These are phyloP conservation scores for Phytopythium vexans DNA, from an alignment of 352 stramenopile genomes.

Conservation along the genomic window DNA sequence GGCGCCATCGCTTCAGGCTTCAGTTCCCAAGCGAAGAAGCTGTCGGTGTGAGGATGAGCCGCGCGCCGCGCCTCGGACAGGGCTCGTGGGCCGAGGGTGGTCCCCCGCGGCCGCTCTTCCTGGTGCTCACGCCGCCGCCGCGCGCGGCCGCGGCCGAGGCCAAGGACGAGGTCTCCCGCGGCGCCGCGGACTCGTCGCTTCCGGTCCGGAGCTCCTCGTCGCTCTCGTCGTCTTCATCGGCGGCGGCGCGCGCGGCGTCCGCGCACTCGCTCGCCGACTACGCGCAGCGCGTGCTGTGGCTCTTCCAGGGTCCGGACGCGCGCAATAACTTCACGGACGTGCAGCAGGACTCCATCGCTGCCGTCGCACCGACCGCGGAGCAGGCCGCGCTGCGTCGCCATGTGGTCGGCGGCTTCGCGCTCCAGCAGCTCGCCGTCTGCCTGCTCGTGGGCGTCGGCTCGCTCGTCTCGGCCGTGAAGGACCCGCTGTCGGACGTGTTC, in stretches of 20 bases:
- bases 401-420: slow-evolving; percentile 3
- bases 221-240: background rate
- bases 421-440: slow-evolving; percentile 4
- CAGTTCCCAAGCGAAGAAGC: too few relatives aligned
- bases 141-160: background rate
- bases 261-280: slow-evolving; percentile 5
- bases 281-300: slow-evolving; percentile 2
- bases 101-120: background rate
- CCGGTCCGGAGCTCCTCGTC: background rate
- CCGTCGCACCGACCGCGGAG: background rate
- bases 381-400: slow-evolving; percentile 3
- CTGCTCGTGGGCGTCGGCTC: slow-evolving; percentile 1
- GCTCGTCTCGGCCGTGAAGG: background rate
- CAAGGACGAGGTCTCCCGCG: slow-evolving; percentile 3
- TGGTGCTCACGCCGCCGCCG: slow-evolving; percentile 4
- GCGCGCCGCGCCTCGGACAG: too few relatives aligned
- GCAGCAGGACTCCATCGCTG: background rate
- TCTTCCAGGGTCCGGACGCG: background rate
- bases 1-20: too few relatives aligned
- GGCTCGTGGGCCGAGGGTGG: too few relatives aligned
- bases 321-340: background rate
- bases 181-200: background rate
- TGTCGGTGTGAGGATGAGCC: too few relatives aligned
- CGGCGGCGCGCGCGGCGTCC: background rate
- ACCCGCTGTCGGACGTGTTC: background rate